Base-by-base conservation (phyloP, 768 basidiomycete genomes). In the Collybiopsis luxurians region DNA sequence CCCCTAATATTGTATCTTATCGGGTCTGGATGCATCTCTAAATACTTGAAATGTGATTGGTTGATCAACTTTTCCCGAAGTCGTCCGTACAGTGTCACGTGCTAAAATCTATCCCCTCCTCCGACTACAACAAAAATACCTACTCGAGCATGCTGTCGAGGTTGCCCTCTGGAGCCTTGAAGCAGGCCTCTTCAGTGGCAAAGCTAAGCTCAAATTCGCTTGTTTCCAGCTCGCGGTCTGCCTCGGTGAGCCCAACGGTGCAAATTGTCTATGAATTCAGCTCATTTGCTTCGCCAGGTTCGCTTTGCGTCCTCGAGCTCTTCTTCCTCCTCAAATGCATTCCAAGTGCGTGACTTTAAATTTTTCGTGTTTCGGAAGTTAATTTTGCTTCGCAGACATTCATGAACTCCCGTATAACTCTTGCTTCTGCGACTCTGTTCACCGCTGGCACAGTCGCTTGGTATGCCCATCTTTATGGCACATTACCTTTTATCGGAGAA, bases 391-490 rank as follows among this genome's bases (percentile, higher is more conserved):
- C 13, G 13, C 55, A 92, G 90, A 77, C 87, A 13, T 68, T 88
- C 60, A 63, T 86, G 62, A 81, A 77, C 67, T 92, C 92, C 55
- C 87, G 86, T 68, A 78, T 85, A 57, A 82, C 90, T 24, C 81
- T 92, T 60, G 83, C 84, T 55, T 86, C 94, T 46, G 85, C 86
- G 59, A 85, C 91, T 48, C 75, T 87, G 56, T 72, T 91, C 69
- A 83, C 95, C 46, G 90, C 76, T 60, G 97, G 97, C 60, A 89
- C 96, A 46, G 83, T 97, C 71, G 93, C 92, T 55, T 97, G 93
- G 93, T 99, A 99, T 79, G 88, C 92, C 65, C 89, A 95, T 71
- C 83, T 95, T 56, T 98, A 95, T 72, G 97, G 95, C 61, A 77
- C 83, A 28, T 78, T 95, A 56, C 92, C 95, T 30, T 93, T 98